Evolutionary conservation across 2,329 filamentous ascomycete genomes (phyloP), one percentile per base, ranked within the genome.

Genomic region (Alternaria brassicicola): DNA sequence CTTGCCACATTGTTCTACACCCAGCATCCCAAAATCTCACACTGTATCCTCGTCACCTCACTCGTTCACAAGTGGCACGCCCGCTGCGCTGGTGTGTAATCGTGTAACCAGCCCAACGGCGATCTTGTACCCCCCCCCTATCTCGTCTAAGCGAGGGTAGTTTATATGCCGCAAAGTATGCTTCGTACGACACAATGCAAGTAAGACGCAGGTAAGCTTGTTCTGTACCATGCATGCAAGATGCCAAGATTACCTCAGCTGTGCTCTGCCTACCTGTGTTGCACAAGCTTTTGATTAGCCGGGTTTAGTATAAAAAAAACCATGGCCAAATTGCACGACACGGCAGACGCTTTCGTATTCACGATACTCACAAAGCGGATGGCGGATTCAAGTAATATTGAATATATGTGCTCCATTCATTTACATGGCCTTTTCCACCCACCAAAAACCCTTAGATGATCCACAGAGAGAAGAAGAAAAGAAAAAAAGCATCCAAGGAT

Each of bases 321-420:
- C 17, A 38, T 21, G 35, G 35, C 12, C 17, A 21, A 17, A 21
- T 38, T 21, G 21, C 13, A 36, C 8, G 35, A 17, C 3, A 36
- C n/a, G 9, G n/a, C 35, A 9, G 8, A 19, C 7, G n/a, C 35
- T 36, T 3, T 19, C n/a, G 9, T 36, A 19, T 19, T 31, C 30
- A 31, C 30, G 30, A 15, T 31, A 3, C 30, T 31, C 12, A 31
- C 30, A 31, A 31, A 39, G 36, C 36, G 12, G 23, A 1, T 23
- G 19, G 12, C 19, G 12, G 15, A 9, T 15, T 39, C 19, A 10
- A 15, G 13, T 10, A 15, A 15, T 47, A 8, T 35, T 35, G 43
- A 47, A 47, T 39, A 47, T 52, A 45, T 51, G 36, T 56, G 31
- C 36, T 51, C 53, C 53, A 56, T 56, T 56, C 53, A 56, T 56